A percentile compares a stretch with the other conserved stretches of the same genome.
Evolutionary conservation across 176 grass and related monocot species (phyloP).

Genomic region (Rhynchospora breviuscula): DNA sequence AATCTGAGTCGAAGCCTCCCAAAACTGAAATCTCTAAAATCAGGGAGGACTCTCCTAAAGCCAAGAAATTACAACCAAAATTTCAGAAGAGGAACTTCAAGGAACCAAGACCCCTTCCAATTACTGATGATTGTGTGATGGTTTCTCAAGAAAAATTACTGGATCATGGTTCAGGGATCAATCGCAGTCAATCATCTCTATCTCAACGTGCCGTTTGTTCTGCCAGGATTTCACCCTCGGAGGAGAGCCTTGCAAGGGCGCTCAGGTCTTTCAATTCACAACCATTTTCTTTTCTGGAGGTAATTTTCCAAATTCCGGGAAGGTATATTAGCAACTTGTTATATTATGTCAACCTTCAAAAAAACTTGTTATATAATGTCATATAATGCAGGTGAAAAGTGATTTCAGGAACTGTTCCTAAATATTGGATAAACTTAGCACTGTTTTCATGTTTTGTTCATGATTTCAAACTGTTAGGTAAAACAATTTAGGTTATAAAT

Average conservation of each 20-base stretch:
- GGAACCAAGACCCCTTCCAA: slow-evolving; percentile 10
- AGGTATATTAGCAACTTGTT: not conserved
- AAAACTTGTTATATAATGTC: not conserved
- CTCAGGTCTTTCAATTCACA: slow-evolving; percentile 72
- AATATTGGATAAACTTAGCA: not conserved
- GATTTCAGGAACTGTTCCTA: not conserved
- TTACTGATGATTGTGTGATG: slow-evolving; percentile 35
- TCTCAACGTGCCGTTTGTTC: slow-evolving; percentile 64
- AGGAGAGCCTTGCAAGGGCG: slow-evolving; percentile 77
- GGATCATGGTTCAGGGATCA: slow-evolving; percentile 28
- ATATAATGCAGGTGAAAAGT: not conserved
- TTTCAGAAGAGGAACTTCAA: slow-evolving; percentile 13
- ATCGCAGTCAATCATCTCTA: slow-evolving; percentile 46
- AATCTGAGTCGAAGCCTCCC: slow-evolving; percentile 8
- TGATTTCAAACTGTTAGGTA: not conserved
- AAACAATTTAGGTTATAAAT: not conserved
- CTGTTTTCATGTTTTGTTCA: not conserved
- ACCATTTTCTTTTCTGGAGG: slow-evolving; percentile 81
- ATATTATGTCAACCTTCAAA: not conserved
- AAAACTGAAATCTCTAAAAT: slow-evolving; percentile 8
- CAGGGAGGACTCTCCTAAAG: not conserved
- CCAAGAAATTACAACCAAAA: slow-evolving; percentile 12
- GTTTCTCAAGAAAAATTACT: slow-evolving; percentile 24
- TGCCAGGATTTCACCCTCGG: slow-evolving; percentile 59
- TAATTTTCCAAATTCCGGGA: slow-evolving; percentile 11